Evolutionary conservation across 805 yeast species (phyloP), one percentile per base, ranked within the genome.

Genomic region (Lipomyces chichibuensis): DNA sequence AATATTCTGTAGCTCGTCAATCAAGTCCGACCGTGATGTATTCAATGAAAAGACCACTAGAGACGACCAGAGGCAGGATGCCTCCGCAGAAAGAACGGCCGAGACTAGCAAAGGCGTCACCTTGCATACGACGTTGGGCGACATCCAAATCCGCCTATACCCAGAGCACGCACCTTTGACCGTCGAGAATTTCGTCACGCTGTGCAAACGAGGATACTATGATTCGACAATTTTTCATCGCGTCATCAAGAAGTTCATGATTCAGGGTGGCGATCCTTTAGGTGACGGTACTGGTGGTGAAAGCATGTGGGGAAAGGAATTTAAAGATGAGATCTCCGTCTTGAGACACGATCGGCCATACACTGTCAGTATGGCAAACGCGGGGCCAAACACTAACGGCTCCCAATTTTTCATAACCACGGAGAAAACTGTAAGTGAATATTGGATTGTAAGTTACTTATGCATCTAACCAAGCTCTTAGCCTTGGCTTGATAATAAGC

Each of bases 351-450:
- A 84, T 72, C 78, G 77, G 69, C 87, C 88, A 46, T 85, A 82
- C 72, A 80, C 82, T 69, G 81, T 85, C 61, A 82, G 86, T n/a
- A 85, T 85, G 88, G 88, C 88, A 61, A 85, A 85, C 70, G 84
- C 86, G 3, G 88, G 88, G 1, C 84, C 85, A 52, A 80, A 80
- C 72, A 85, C 87, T 46, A 85, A 85, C 72, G 88, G 88, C 2
- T 84, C 87, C 1, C 88, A 85, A 73, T 85, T 85, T 68, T 85
- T 85, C 76, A 85, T 85, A 68, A 85, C 88, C 55, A 84, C 87
- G 2, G 87, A 82, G 20, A 81, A 82, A 54, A 82, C 87, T 27
- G 67, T 66, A 63, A 20, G 69, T 65, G 1, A 14, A 52, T 52
- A 52, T 25, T 52, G 25, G 33, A 29, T 13, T 37, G 14, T 13